Evolutionary conservation across 148 eudicot genomes (phyloP), one percentile per base, ranked within the genome.

Genomic region (Heliosperma pusillum): DNA sequence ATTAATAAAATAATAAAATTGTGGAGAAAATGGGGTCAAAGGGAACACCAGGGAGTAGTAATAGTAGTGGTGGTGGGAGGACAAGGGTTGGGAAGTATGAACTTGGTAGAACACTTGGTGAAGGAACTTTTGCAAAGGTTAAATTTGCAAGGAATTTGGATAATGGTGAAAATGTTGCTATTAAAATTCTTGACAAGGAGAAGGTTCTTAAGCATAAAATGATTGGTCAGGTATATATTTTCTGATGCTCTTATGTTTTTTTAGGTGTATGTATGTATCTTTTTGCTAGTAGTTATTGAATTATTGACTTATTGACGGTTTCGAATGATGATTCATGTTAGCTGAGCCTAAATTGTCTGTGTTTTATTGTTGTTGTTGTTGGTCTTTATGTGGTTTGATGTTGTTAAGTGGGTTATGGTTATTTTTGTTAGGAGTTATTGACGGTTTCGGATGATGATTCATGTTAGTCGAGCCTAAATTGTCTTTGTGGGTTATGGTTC

Each of bases 181-280:
- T 85, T 26, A 85, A 85, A 71, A 77, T 85, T 74, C 81, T 85
- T 70, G 85, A 85, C 20, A 85, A 85, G 66, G 85, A 85, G 79
- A 85, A 85, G 60, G 83, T 85, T 78, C 83, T 85, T 4, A 80
- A 82, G 80, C 82, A 85, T 67, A 91, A 91, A 79, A 93, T 93
- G 98, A 86, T 93, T 70, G 83, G 80, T 69, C 98, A 93, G 97
- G 98, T 93, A 83, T 25, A 24, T 52, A 9, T 55, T 15, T 61
- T 7, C 3, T 63, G 24, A 36, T 22, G 22, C 63, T 4, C 25
- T 30, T 17, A 1, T 36, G 5, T 10, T 21, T 3, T 21, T 3
- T 36, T 30, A 24, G 53, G 19, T 42, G 30, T 53, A 10, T 3
- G n/a, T 20, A 55, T 66, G 40, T 25, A 2, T 3, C 15, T 21